Evolutionary conservation across 2,329 filamentous ascomycete species (phyloP).

Genomic region (Epichloe hybrida): DNA sequence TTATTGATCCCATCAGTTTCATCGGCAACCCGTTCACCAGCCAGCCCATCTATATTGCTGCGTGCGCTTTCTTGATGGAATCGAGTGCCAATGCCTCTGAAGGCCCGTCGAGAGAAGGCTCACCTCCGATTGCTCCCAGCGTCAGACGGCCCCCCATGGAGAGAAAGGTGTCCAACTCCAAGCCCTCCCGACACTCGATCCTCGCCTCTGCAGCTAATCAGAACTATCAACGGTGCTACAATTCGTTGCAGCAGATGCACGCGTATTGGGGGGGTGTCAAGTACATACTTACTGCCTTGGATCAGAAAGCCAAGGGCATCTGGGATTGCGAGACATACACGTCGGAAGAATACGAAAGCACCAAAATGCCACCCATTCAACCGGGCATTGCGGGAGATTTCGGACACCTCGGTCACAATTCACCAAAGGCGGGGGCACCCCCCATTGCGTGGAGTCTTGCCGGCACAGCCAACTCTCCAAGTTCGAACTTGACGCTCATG

Average conservation of each 20-base stretch:
- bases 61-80: slow-evolving; percentile 78
- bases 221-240: slow-evolving; percentile 79
- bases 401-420: slow-evolving; percentile 27
- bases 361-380: slow-evolving; percentile 35
- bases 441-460: slow-evolving; percentile 77
- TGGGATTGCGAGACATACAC: slow-evolving; percentile 60
- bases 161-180: slow-evolving; percentile 15
- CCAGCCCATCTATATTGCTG: slow-evolving; percentile 84
- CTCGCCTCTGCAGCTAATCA: slow-evolving; percentile 71
- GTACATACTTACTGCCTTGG: slow-evolving; percentile 74
- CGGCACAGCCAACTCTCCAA: slow-evolving; percentile 74
- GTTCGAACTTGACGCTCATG: slow-evolving; percentile 68
- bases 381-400: slow-evolving; percentile 25
- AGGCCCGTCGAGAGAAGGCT: slow-evolving; percentile 41
- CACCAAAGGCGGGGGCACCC: slow-evolving; percentile 29
- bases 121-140: slow-evolving; percentile 25
- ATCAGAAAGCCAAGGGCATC: slow-evolving; percentile 78
- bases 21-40: slow-evolving; percentile 82
- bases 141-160: slow-evolving; percentile 6
- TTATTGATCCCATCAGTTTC: slow-evolving; percentile 75
- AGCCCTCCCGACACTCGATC: slow-evolving; percentile 53
- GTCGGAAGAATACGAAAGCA: slow-evolving; percentile 64
- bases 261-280: slow-evolving; percentile 76
- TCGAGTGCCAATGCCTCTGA: slow-evolving; percentile 56
- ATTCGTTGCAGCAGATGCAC: slow-evolving; percentile 67